phyloP scores from a whole-genome alignment of 1,139 yeast genomes.

The Diutina scorzettiae region DNA sequence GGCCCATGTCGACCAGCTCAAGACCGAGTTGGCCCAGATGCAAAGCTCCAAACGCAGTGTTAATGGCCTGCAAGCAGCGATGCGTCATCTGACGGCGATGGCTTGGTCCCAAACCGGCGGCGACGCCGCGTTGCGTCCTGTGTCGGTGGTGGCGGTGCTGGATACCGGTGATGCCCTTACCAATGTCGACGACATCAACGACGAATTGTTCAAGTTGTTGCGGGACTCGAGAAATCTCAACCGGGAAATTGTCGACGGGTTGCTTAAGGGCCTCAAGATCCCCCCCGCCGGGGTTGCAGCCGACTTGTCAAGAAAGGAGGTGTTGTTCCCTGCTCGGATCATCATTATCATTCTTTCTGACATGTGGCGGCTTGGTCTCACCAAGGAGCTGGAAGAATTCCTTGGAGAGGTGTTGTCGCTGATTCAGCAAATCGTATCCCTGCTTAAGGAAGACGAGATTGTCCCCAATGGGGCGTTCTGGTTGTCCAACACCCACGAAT shows the following conservation, averaged over 20 bases:
- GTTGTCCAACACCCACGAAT: slow-evolving; percentile 93
- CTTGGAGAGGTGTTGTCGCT: slow-evolving; percentile 83
- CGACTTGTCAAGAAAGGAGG: slow-evolving; percentile 79
- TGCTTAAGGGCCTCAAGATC: slow-evolving; percentile 77
- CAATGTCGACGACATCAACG: slow-evolving; percentile 57
- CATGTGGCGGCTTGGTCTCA: slow-evolving; percentile 96
- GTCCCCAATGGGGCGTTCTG: slow-evolving; percentile 94
- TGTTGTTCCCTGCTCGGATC: slow-evolving; percentile 91
- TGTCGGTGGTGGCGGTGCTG: slow-evolving; percentile 47
- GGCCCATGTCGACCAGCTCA: slow-evolving; percentile 56
- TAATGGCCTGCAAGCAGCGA: slow-evolving; percentile 12
- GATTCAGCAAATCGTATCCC: slow-evolving; percentile 68
- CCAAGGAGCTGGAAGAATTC: slow-evolving; percentile 84
- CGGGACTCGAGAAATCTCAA: slow-evolving; percentile 74
- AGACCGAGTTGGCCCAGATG: slow-evolving; percentile 48
- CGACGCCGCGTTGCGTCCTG: slow-evolving; percentile 23
- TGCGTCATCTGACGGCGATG: slow-evolving; percentile 33
- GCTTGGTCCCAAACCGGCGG: slow-evolving; percentile 22
- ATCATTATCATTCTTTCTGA: slow-evolving; percentile 86
- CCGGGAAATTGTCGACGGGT: slow-evolving; percentile 77
- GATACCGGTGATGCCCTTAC: slow-evolving; percentile 36
- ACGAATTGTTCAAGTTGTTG: slow-evolving; percentile 58
- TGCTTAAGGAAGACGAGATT: slow-evolving; percentile 72
- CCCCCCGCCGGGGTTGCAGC: slow-evolving; percentile 81
- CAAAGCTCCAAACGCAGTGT: slow-evolving; percentile 13